Evolutionary conservation across 306 rosid genomes (phyloP).

Genomic region (Carpinus viminea): DNA sequence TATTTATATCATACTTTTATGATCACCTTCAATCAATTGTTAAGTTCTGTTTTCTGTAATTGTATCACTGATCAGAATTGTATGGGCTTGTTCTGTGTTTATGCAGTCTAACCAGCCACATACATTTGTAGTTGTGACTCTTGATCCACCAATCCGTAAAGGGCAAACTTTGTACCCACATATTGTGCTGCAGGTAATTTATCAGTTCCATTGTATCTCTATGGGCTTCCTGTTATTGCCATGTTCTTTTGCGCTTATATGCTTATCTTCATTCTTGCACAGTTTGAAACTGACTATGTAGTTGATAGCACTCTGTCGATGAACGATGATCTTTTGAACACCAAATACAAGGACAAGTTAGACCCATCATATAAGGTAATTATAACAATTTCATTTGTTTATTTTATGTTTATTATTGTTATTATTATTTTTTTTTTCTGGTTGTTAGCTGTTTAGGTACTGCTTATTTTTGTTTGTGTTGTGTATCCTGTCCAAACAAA

Average conservation of each 20-base stretch:
- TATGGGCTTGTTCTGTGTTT: slow-evolving; percentile 29
- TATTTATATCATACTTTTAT: neutral
- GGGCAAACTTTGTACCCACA: slow-evolving; percentile 98
- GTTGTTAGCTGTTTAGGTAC: slow-evolving; percentile 2
- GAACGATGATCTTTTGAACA: slow-evolving; percentile 66
- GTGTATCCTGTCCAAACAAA: neutral
- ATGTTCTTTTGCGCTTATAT: slow-evolving; percentile 10
- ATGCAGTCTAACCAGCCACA: slow-evolving; percentile 96
- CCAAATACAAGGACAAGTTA: slow-evolving; percentile 93
- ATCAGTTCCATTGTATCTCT: slow-evolving; percentile 27
- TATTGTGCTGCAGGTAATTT: slow-evolving; percentile 91
- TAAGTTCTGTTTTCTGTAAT: slow-evolving; percentile 1
- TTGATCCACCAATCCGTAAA: slow-evolving; percentile 98
- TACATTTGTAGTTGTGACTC: slow-evolving; percentile 86
- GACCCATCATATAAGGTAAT: slow-evolving; percentile 87
- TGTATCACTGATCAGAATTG: slow-evolving; percentile 19
- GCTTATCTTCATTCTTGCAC: slow-evolving; percentile 22
- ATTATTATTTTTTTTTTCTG: neutral
- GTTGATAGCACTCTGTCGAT: slow-evolving; percentile 70
- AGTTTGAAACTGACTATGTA: slow-evolving; percentile 91
- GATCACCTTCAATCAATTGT: neutral
- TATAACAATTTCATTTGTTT: neutral
- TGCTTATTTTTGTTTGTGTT: neutral
- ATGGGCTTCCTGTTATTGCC: slow-evolving; percentile 15
- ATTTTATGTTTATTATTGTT: no score